These are phyloP conservation scores for Secale cereale DNA, from an alignment of 176 grass and related monocot species.

Conservation along the genomic window DNA sequence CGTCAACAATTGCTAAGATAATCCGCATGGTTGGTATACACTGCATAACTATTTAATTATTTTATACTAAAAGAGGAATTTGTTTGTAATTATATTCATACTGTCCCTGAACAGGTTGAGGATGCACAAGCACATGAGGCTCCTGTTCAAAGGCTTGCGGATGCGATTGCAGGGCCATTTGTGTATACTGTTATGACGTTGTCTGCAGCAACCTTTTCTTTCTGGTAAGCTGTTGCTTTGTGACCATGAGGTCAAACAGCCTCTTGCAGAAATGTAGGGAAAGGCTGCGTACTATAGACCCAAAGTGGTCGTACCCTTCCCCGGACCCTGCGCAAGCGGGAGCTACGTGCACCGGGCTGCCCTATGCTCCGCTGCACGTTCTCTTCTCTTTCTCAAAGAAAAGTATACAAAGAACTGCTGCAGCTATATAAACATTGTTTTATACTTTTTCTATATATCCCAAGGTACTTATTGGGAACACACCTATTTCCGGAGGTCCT, in stretches of 20 bases:
- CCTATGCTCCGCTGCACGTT: constrained; percentile 26
- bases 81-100: not conserved
- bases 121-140: constrained; percentile 92
- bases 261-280: no score
- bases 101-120: constrained; percentile 69
- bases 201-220: constrained; percentile 81
- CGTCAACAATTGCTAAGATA: constrained; percentile 98
- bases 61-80: not conserved
- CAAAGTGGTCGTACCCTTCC: no score
- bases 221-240: no score
- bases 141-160: constrained; percentile 91
- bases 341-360: no score
- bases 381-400: constrained; percentile 6
- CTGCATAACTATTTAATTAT: not conserved
- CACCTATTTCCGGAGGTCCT: constrained; percentile 89
- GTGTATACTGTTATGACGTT: constrained; percentile 88
- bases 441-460: not conserved
- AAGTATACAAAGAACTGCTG: not conserved
- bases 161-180: constrained; percentile 97
- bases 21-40: constrained; percentile 67
- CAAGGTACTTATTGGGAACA: constrained; percentile 84
- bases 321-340: no score
- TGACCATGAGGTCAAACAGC: no score
- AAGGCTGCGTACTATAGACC: no score
- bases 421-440: not conserved